phyloP scores from a whole-genome alignment of 2,329 filamentous ascomycete genomes.

The Fusarium sp. region DNA sequence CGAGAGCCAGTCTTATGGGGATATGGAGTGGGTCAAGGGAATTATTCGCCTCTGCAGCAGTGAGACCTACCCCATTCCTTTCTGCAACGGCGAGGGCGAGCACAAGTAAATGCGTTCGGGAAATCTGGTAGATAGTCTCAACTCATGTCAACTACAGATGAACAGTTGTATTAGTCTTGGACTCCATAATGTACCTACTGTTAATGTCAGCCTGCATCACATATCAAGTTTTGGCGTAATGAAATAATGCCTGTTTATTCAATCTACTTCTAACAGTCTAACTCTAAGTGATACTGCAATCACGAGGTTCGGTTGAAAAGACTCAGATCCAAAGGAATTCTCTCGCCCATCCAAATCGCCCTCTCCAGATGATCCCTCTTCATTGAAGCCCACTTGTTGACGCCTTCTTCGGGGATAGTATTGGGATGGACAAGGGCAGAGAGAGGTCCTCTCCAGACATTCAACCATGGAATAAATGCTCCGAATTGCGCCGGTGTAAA shows the following conservation, averaged over 20 bases:
- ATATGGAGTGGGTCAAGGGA: conserved; percentile 42
- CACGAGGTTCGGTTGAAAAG: conserved; percentile 22
- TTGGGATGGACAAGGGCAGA: conserved; percentile 87
- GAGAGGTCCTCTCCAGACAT: conserved; percentile 82
- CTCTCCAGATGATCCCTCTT: conserved; percentile 72
- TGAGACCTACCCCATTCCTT: conserved; percentile 37
- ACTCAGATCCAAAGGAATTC: conserved; percentile 65
- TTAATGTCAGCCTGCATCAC: neutral
- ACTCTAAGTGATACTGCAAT: fast-evolving
- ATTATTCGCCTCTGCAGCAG: conserved; percentile 40
- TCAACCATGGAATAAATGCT: conserved; percentile 86
- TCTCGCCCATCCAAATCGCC: conserved; percentile 80
- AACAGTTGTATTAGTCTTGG: no score
- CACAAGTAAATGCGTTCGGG: conserved; percentile 14
- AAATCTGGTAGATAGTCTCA: neutral
- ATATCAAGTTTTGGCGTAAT: neutral
- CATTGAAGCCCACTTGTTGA: conserved; percentile 47
- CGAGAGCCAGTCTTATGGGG: conserved; percentile 28
- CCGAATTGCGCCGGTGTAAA: conserved; percentile 90
- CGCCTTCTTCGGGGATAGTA: conserved; percentile 62
- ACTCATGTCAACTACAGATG: neutral
- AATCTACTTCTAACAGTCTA: neutral
- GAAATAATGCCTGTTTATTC: neutral
- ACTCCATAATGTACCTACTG: neutral
- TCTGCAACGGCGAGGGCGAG: conserved; percentile 34